Evolutionary conservation across 2,329 filamentous ascomycete species (phyloP), one percentile per base, ranked within the genome.

Genomic region (Colletotrichum abscissum): DNA sequence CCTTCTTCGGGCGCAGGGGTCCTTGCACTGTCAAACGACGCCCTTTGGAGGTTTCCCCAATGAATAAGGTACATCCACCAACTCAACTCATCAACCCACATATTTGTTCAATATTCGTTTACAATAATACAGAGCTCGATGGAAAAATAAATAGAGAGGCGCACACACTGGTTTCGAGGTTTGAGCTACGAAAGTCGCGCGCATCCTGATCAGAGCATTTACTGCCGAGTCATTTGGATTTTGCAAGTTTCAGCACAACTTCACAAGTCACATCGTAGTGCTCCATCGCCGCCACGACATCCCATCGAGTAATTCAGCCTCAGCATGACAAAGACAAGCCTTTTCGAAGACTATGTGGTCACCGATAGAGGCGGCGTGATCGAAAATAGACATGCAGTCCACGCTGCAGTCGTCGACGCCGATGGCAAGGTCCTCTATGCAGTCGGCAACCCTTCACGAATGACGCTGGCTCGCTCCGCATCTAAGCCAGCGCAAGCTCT

Each of bases 401-500:
- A 87, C 73, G 82, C 82, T 19, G 82, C 85, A 7, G 75, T 87
- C 2, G 80, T 82, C 14, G 83, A 87, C 57, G 69, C 78, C 1
- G 76, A 75, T 0, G 84, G 85, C 9, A 78, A 77, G 1, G 77
- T 86, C 2, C 78, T 87, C 24, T 84, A 78, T 70, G 70, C 78
- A 1, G 79, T 84, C 22, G 86, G 86, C 22, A 80, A 86, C 56
- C 82, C 86, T 0, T 74, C 69, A 0, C 81, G 85, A 3, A 60
- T 84, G 12, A 88, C 86, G 0, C 79, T 87, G 4, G 78, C 80
- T 26, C 82, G 86, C 19, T 88, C 86, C 5, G 81, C 85, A 2
- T 83, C 83, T n/a, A 88, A 88, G 66, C 84, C 85, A 0, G 81
- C 80, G 0, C 85, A 87, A 75, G 82, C 85, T 0, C 79, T 87